A percentile compares a stretch with the other conserved stretches of the same genome.
phyloP scores from a whole-genome alignment of 2,329 filamentous ascomycete species.

The Xylaria sp. region DNA sequence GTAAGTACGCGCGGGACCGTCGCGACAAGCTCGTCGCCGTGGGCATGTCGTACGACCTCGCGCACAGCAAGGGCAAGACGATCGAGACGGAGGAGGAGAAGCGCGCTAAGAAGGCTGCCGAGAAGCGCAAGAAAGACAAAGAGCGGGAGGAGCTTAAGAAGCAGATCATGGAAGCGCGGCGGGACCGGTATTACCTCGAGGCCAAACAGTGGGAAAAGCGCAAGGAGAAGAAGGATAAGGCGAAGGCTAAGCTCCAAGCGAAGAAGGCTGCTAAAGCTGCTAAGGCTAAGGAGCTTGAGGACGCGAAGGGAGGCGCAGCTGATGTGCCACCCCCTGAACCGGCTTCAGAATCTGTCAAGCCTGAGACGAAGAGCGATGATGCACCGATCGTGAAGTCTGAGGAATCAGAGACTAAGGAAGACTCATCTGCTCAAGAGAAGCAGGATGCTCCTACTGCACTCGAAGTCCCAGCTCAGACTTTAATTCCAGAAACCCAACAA shows the following conservation, averaged over 20 bases:
- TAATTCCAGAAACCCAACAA: slow-evolving; percentile 16
- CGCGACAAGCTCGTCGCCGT: slow-evolving; percentile 79
- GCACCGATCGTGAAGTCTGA: slow-evolving; percentile 17
- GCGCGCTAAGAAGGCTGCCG: slow-evolving; percentile 58
- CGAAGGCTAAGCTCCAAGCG: slow-evolving; percentile 52
- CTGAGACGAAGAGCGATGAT: slow-evolving; percentile 21
- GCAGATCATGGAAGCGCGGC: slow-evolving; percentile 53
- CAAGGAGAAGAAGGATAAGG: slow-evolving; percentile 53
- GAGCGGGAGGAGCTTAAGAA: slow-evolving; percentile 53
- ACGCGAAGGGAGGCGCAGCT: slow-evolving; percentile 38
- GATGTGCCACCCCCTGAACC: slow-evolving; percentile 39
- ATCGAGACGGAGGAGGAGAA: slow-evolving; percentile 62
- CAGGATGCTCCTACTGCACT: neutral
- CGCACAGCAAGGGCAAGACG: slow-evolving; percentile 71
- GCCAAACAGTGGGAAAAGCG: slow-evolving; percentile 57
- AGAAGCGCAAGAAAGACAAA: slow-evolving; percentile 57
- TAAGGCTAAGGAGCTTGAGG: slow-evolving; percentile 31
- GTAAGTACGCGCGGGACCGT: slow-evolving; percentile 68
- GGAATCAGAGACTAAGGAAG: slow-evolving; percentile 9
- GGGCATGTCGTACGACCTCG: slow-evolving; percentile 76
- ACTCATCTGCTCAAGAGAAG: neutral
- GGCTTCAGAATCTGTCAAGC: slow-evolving; percentile 20
- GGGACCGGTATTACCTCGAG: slow-evolving; percentile 45
- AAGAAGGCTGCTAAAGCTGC: slow-evolving; percentile 48
- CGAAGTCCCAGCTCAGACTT: neutral